Evolutionary conservation across 495 filamentous ascomycete genomes (phyloP), one percentile per base, ranked within the genome.

Genomic region (Hyaloscypha variabilis): DNA sequence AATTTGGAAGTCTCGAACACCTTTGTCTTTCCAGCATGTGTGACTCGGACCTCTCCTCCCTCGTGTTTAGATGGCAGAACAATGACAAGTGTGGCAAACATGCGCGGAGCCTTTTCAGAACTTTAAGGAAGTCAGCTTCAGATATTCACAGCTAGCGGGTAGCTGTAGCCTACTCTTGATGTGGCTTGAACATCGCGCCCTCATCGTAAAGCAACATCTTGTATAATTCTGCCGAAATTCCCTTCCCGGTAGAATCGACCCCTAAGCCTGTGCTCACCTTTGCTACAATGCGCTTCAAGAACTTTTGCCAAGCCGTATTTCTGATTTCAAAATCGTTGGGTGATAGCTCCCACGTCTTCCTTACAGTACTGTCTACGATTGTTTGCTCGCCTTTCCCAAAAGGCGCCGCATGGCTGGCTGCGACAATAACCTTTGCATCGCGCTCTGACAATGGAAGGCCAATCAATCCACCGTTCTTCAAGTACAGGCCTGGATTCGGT

Each of bases 71-170:
- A 86, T 0, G 86, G 85, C 2, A 88, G 75, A 60, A 72, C 78
- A 34, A 88, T 74, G 34, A 84, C 80, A 21, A 87, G 72, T 0
- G 85, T 87, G 23, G 76, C 84, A 67, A 88, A 86, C 79, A 87
- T 85, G 2, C 82, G 79, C 17, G 79, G 77, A 2, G 74, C 74
- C 63, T 87, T 86, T 64, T 87, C 83, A 0, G 81, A 78, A 69
- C 68, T 74, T 39, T 25, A 39, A 21, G 21, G 25, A 70, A 19
- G 55, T 53, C 29, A 28, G 51, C 6, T 25, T 36, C 17, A 19
- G 10, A 2, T 25, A 60, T n/a, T n/a, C n/a, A n/a, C n/a, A n/a
- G n/a, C n/a, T n/a, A n/a, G n/a, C n/a, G n/a, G n/a, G n/a, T n/a
- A n/a, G n/a, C n/a, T n/a, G n/a, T n/a, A n/a, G n/a, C n/a, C n/a